phyloP scores from a whole-genome alignment of 257 asterid species.

The Solanum ossicruentum region DNA sequence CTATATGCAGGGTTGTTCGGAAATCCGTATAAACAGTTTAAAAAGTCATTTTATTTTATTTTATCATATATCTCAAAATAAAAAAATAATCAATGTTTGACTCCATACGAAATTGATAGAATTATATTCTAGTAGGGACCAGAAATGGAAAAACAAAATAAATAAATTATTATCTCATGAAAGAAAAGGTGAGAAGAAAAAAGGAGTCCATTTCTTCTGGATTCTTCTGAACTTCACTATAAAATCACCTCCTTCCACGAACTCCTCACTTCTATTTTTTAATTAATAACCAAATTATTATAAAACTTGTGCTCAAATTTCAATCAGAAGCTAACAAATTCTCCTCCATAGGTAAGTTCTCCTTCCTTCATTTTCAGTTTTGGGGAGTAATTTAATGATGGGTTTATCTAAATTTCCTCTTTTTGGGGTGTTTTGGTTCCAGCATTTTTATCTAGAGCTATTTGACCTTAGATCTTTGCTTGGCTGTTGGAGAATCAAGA shows the following conservation, averaged over 20 bases:
- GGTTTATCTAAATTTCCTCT: not conserved
- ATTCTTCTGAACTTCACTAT: not conserved
- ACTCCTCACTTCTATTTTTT: not conserved
- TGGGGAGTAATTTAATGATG: not conserved
- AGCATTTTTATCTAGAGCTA: constrained; percentile 24
- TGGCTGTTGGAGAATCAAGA: constrained; percentile 40
- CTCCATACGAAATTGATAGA: no score
- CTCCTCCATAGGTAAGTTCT: not conserved
- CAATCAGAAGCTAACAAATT: not conserved
- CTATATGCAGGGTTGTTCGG: no score
- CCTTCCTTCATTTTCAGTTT: not conserved
- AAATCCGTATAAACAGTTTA: no score
- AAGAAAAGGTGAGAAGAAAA: not conserved
- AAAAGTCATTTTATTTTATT: no score
- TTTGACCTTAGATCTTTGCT: constrained; percentile 14
- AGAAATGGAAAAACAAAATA: no score
- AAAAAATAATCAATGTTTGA: no score
- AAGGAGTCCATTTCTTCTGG: not conserved
- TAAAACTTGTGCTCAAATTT: not conserved
- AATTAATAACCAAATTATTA: not conserved
- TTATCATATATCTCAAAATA: no score
- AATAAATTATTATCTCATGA: no score
- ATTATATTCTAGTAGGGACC: no score
- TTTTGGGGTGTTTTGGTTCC: constrained; percentile 1
- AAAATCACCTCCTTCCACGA: not conserved